Evolutionary conservation across 176 grass and related monocot genomes (phyloP), one percentile per base, ranked within the genome.

Genomic region (Microstegium vimineum): DNA sequence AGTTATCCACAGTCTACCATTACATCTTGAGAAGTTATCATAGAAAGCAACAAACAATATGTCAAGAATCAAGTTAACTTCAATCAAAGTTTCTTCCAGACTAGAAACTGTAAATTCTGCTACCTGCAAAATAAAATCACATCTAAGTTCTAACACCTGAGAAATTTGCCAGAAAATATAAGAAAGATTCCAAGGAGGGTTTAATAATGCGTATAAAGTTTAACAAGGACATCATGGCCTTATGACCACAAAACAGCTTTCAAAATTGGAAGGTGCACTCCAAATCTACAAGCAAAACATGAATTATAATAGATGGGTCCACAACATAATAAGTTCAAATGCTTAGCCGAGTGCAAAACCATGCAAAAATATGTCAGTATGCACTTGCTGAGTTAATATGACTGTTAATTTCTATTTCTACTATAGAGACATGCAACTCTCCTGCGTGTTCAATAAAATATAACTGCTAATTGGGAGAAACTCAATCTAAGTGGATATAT

Each of bases 71-170:
- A 94, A 71, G 85, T 91, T 98, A 67, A 86, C 77, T 90, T 98
- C 95, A 84, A 98, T 98, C 82, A 98, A 87, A 47, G 74, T 79
- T 83, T 98, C 95, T 86, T 98, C 95, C 68, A 94, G 84, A 89
- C 90, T 94, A 22, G 86, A 88, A 59, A 93, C 54, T 12, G 88
- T 94, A 52, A 89, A 88, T 61, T 84, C 88, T 80, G 90, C 82
- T 80, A 89, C 95, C 94, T 84, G 60, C 78, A 82, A 90, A 90
- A 83, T 65, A 61, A 85, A 69, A 65, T 75, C 37, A 78, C 27
- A 80, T 69, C 3, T 8, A 36, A 81, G 64, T 75, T 81, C 34
- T 69, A 76, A 43, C n/a, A 59, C 0, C 14, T 68, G 17, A 63
- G 33, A 72, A 71, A 38, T 12, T 25, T 62, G 56, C 56, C 73